A percentile compares a stretch with the other conserved stretches of the same genome.
These are phyloP conservation scores for Castanospermum australe DNA, from an alignment of 306 rosid genomes.

Conservation along the genomic window DNA sequence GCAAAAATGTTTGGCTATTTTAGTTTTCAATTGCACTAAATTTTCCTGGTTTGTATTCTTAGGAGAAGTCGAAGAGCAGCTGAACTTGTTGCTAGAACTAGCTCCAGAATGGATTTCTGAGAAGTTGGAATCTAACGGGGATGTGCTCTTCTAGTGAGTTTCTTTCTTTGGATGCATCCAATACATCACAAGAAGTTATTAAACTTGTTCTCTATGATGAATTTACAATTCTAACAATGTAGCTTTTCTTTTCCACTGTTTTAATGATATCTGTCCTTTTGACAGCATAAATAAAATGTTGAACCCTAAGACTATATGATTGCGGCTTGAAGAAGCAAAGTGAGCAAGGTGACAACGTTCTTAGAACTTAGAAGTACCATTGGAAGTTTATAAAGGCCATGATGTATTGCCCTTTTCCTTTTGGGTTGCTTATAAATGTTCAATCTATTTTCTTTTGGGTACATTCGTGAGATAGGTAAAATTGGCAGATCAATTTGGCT, in stretches of 20 bases:
- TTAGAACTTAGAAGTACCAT: neutral
- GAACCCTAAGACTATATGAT: constrained; percentile 39
- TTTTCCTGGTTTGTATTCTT: constrained; percentile 7
- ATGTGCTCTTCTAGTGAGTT: constrained; percentile 58
- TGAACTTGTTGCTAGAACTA: constrained; percentile 61
- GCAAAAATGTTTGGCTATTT: neutral
- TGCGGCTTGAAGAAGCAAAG: constrained; percentile 66
- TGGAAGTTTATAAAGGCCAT: neutral
- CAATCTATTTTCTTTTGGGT: neutral
- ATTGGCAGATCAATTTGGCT: neutral
- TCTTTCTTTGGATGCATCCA: neutral
- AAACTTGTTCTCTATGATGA: neutral
- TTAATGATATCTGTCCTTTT: constrained; percentile 9
- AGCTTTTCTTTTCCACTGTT: neutral
- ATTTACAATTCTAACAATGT: neutral
- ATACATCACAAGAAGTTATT: neutral
- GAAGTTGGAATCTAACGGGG: constrained; percentile 58
- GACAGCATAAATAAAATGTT: constrained; percentile 58
- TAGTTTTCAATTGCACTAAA: constrained; percentile 25
- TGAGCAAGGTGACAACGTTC: constrained; percentile 18
- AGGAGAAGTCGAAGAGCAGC: constrained; percentile 82
- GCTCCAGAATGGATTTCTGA: constrained; percentile 89
- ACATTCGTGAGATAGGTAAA: neutral
- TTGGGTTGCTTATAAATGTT: neutral
- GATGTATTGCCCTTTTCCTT: constrained; percentile 7